Conservation (phyloP, 441 rosid genomes). For the Corymbia calophylla region DNA sequence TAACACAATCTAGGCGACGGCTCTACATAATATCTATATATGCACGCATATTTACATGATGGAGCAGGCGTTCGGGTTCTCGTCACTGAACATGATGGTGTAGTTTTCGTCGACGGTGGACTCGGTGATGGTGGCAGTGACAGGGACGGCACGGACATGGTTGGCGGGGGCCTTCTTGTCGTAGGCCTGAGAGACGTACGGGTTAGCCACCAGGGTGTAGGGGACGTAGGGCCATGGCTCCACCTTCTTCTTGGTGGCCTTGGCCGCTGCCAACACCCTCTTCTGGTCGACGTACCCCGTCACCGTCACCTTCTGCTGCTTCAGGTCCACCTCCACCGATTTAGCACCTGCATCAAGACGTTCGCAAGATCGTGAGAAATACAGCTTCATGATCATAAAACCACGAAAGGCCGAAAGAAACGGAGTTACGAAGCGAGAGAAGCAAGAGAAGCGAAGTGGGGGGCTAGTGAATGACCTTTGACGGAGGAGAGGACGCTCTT, state of each 20-base stretch:
- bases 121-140: slow-evolving; percentile 39
- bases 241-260: slow-evolving; percentile 76
- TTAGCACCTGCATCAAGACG: slow-evolving; percentile 44
- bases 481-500: slow-evolving; percentile 61
- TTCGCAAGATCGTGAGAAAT: neutral
- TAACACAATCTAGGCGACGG: neutral
- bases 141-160: slow-evolving; percentile 50
- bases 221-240: slow-evolving; percentile 96
- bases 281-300: slow-evolving; percentile 53
- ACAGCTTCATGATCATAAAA: neutral
- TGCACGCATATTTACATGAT: slow-evolving; percentile 33
- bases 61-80: slow-evolving; percentile 73
- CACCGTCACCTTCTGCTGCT: slow-evolving; percentile 77
- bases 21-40: neutral
- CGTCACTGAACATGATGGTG: slow-evolving; percentile 68
- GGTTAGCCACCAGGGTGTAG: slow-evolving; percentile 51
- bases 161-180: slow-evolving; percentile 91
- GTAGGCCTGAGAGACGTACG: slow-evolving; percentile 76
- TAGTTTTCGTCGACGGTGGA: slow-evolving; percentile 55
- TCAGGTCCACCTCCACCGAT: slow-evolving; percentile 66
- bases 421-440: neutral
- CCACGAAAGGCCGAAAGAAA: neutral
- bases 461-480: slow-evolving; percentile 36
- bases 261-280: slow-evolving; percentile 61
- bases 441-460: neutral